Evolutionary conservation across 345 rosid genomes (phyloP), one percentile per base, ranked within the genome.

Genomic region (Excoecaria cochinchinensis): DNA sequence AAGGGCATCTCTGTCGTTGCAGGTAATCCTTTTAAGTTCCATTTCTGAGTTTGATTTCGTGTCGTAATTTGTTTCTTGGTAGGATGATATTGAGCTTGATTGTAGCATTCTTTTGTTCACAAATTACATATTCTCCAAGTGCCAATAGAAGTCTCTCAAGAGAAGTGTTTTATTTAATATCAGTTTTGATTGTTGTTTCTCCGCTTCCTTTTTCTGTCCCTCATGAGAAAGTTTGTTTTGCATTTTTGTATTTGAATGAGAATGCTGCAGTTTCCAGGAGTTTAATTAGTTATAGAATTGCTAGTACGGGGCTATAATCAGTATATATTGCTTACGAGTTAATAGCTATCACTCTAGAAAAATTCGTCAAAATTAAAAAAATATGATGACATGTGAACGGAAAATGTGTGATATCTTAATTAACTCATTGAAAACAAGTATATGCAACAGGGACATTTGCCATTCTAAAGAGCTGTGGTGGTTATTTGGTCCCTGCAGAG

Each of bases 1-100:
- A 82, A 85, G 76, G 82, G 73, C 70, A 90, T 92, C 47, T 86
- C 93, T 52, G 97, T 92, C 71, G 93, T 92, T 83, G 95, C 95
- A 60, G 97, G 97, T 92, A 80, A 60, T 78, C 19, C 47, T 15
- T 57, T 52, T 42, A 10, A 46, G 16, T 7, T 17, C 59, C 19
- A 51, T 36, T 15, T 15, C 25, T 24, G 46, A 13, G 53, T 42
- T 51, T 48, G 13, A 14, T 51, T 17, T 15, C 44, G 11, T 24
- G 22, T 59, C 36, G 0, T 2, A 14, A n/a, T 17, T 67, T 10
- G 7, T 8, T 16, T 15, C 17, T 47, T 25, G 38, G 15, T 14
- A 48, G 38, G 16, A 69, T 6, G 38, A 6, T 69, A 39, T 36
- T 6, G 38, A 38, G 55, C 44, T 68, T 25, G 3, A 5, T 36